These are phyloP conservation scores for Kurtzmaniella quercitrusa DNA, from an alignment of 1,139 yeast species.

Conservation along the genomic window DNA sequence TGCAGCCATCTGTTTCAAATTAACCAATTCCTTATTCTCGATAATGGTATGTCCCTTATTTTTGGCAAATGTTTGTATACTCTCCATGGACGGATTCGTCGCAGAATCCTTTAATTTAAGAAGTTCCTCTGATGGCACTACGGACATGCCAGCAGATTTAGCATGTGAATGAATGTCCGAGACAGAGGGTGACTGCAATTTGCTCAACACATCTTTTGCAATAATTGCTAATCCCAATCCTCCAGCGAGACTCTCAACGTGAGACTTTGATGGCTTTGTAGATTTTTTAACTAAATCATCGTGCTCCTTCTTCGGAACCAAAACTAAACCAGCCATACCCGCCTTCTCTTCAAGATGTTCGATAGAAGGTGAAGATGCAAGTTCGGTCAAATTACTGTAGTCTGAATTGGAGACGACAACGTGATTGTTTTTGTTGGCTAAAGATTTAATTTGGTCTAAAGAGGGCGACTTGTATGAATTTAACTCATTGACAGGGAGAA, in stretches of 20 bases:
- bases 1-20: conserved; percentile 11
- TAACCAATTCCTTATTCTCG: conserved; percentile 8
- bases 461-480: conserved; percentile 14
- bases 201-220: conserved; percentile 8
- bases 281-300: conserved; percentile 12
- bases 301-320: conserved; percentile 25
- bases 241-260: conserved; percentile 7
- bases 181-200: conserved; percentile 13
- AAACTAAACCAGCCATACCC: conserved; percentile 25
- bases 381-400: conserved; percentile 22
- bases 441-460: conserved; percentile 17
- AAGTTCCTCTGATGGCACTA: conserved; percentile 8
- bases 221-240: conserved; percentile 6
- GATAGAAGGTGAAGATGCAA: conserved; percentile 28
- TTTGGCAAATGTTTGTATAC: conserved; percentile 4
- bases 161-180: conserved; percentile 10
- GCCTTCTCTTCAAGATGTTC: conserved; percentile 34
- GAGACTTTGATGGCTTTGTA: conserved; percentile 14
- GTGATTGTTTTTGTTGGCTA: conserved; percentile 15
- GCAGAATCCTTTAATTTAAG: conserved; percentile 7
- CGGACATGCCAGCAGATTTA: conserved; percentile 8
- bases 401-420: conserved; percentile 21
- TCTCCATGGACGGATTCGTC: conserved; percentile 11
- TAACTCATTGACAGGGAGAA: conserved; percentile 20
- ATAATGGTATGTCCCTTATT: conserved; percentile 6